These are phyloP conservation scores for Nemania bipapillata DNA, from an alignment of 2,329 filamentous ascomycete genomes.

Conservation along the genomic window DNA sequence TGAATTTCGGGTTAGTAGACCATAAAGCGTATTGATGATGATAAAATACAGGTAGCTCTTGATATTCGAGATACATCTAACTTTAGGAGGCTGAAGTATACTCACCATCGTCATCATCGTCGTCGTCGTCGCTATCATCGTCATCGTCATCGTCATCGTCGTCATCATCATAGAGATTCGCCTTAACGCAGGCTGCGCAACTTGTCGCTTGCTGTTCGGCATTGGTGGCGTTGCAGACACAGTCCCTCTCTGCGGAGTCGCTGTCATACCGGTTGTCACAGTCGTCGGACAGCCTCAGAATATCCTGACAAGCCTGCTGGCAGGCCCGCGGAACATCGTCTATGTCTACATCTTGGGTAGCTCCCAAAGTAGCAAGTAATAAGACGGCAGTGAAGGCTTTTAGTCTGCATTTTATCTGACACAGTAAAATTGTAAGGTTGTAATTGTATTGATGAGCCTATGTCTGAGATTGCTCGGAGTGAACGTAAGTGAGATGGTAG, in stretches of 20 bases:
- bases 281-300: slow-evolving; percentile 11
- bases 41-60: neutral
- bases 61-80: no score
- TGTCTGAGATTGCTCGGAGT: neutral
- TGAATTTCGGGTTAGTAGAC: neutral
- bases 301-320: slow-evolving; percentile 25
- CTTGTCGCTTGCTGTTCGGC: slow-evolving; percentile 16
- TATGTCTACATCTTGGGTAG: slow-evolving; percentile 27
- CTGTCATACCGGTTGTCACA: slow-evolving; percentile 15
- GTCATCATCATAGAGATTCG: neutral
- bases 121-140: slow-evolving; percentile 5
- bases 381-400: slow-evolving; percentile 7
- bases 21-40: neutral
- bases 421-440: neutral
- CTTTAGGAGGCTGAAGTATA: no score
- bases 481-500: neutral
- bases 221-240: slow-evolving; percentile 24
- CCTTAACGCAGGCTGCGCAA: slow-evolving; percentile 30
- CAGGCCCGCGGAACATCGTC: slow-evolving; percentile 22
- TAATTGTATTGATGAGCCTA: neutral
- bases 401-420: slow-evolving; percentile 14
- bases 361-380: slow-evolving; percentile 22
- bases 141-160: slow-evolving; percentile 16
- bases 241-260: slow-evolving; percentile 16
- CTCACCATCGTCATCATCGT: slow-evolving; percentile 21